phyloP scores from a whole-genome alignment of 345 rosid species.

The Erucastrum elatum region DNA sequence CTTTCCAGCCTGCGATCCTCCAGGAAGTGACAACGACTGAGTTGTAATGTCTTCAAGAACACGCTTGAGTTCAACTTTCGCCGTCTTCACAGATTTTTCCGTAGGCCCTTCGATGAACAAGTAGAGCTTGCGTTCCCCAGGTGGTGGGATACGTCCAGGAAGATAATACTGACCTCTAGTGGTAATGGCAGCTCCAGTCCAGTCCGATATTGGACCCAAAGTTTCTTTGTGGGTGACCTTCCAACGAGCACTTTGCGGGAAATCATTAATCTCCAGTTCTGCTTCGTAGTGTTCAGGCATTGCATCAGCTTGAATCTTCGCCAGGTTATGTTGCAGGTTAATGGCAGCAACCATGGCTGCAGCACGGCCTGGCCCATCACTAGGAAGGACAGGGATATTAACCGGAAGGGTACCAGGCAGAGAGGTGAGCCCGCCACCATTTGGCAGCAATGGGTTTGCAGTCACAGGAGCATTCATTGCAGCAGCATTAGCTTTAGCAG shows the following conservation, averaged over 20 bases:
- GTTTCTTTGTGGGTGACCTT: conserved; percentile 99
- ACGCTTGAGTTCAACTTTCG: conserved; percentile 82
- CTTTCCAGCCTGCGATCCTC: conserved; percentile 86
- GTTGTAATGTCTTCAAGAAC: conserved; percentile 87
- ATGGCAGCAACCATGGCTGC: conserved; percentile 92
- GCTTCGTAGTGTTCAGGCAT: conserved; percentile 98
- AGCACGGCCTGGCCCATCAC: conserved; percentile 80
- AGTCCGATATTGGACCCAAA: conserved; percentile 91
- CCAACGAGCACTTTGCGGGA: conserved; percentile 98
- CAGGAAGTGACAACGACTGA: conserved; percentile 83
- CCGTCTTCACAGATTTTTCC: conserved; percentile 84
- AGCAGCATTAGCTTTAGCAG: conserved; percentile 50
- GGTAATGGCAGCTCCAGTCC: conserved; percentile 96
- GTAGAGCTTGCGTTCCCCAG: conserved; percentile 91
- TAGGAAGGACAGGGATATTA: conserved; percentile 45
- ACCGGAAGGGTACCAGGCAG: conserved; percentile 52
- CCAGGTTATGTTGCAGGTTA: conserved; percentile 81
- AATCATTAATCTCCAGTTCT: conserved; percentile 92
- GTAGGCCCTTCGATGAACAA: conserved; percentile 91
- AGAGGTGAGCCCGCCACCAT: conserved; percentile 45
- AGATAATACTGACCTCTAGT: conserved; percentile 86
- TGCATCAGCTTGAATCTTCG: conserved; percentile 94
- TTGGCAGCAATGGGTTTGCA: conserved; percentile 47
- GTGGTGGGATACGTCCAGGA: conserved; percentile 61
- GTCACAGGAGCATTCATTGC: conserved; percentile 41